These are phyloP conservation scores for Apiospora marii DNA, from an alignment of 2,329 filamentous ascomycete genomes.

Conservation along the genomic window DNA sequence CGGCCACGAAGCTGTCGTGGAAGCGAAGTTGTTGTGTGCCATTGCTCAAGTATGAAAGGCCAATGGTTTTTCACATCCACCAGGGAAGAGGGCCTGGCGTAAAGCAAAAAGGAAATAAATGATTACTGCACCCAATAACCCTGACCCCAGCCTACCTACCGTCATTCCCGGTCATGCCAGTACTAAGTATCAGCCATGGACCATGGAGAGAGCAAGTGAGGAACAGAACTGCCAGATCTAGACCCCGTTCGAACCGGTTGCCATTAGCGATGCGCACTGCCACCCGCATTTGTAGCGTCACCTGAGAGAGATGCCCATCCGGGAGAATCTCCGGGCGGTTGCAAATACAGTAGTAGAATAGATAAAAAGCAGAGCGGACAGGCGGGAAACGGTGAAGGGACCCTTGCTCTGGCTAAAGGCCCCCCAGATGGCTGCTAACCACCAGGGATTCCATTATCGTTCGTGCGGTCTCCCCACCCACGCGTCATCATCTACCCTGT, in stretches of 20 bases:
- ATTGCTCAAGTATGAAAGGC: not conserved
- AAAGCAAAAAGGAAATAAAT: not conserved
- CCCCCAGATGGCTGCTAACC: conserved; percentile 17
- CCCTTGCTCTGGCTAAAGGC: conserved; percentile 1
- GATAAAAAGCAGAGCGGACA: not conserved
- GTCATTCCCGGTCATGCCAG: not conserved
- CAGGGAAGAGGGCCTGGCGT: too few species aligned
- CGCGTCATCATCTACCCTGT: conserved; percentile 6
- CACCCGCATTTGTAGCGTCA: not conserved
- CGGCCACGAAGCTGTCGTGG: too few species aligned
- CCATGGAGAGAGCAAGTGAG: not conserved
- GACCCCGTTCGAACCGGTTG: not conserved
- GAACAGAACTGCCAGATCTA: not conserved
- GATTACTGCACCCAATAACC: not conserved
- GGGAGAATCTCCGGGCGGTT: not conserved
- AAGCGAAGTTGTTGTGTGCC: not conserved
- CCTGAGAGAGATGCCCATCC: not conserved
- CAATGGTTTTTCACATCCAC: not conserved
- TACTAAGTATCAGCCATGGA: not conserved
- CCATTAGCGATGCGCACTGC: not conserved
- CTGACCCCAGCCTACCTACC: not conserved
- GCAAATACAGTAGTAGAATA: not conserved
- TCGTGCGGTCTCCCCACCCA: conserved; percentile 6
- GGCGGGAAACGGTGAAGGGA: not conserved
- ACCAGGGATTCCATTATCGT: conserved; percentile 14